A percentile compares a stretch with the other conserved stretches of the same genome.
Evolutionary conservation across 768 basidiomycete genomes (phyloP).

Genomic region (Pisolithus albus): DNA sequence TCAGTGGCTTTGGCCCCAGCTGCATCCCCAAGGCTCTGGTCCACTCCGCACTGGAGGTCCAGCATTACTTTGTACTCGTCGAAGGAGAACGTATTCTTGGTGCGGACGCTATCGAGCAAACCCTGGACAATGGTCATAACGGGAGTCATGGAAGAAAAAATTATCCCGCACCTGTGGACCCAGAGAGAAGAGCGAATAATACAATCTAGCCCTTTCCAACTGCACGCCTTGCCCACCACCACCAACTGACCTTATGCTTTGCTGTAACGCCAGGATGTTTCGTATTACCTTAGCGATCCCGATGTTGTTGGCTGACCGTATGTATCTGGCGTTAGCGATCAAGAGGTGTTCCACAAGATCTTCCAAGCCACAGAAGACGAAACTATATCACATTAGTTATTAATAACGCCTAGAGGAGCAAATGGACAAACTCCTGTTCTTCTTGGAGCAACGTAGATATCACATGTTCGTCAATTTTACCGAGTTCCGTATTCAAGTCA

Average conservation of each 20-base stretch:
- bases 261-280: conserved; percentile 88
- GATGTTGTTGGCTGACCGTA: conserved; percentile 61
- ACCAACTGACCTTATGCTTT: conserved; percentile 75
- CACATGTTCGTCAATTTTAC: conserved; percentile 66
- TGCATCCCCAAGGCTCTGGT: conserved; percentile 48
- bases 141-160: background rate
- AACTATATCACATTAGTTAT: conserved; percentile 41
- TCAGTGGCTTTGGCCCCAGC: conserved; percentile 49
- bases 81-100: conserved; percentile 64
- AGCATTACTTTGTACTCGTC: conserved; percentile 93
- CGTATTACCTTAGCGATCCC: conserved; percentile 85
- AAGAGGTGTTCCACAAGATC: conserved; percentile 79
- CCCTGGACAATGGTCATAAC: conserved; percentile 38
- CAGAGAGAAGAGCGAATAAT: conserved; percentile 71
- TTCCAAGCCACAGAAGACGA: conserved; percentile 81
- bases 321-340: conserved; percentile 63
- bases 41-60: conserved; percentile 81
- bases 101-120: conserved; percentile 67
- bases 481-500: conserved; percentile 78
- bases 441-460: conserved; percentile 52
- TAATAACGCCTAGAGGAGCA: background rate
- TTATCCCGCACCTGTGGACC: conserved; percentile 58
- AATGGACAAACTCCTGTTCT: conserved; percentile 56
- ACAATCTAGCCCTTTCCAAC: conserved; percentile 70
- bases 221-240: conserved; percentile 54